Conservation (phyloP, 192 early-diverging fungal genomes). For the Polychytrium aggregatum region DNA sequence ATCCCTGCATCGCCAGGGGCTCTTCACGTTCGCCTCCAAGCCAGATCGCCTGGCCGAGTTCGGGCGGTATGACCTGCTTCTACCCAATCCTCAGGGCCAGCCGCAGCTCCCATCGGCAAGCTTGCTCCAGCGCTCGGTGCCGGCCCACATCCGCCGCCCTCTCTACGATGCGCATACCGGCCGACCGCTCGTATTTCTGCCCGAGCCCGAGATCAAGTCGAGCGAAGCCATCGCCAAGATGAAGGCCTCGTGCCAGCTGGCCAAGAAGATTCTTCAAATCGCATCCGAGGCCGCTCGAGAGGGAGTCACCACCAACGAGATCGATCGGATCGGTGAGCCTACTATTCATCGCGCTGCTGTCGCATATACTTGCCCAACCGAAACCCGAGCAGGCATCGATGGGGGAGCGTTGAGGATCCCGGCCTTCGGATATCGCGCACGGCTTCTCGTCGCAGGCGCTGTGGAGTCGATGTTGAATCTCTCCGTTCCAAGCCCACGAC, state of each 20-base stretch:
- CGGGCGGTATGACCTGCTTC: constrained; percentile 11
- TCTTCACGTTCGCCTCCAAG: no score
- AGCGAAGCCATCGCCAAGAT: constrained; percentile 4
- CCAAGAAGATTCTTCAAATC: constrained; percentile 2
- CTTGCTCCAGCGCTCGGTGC: constrained; percentile 4
- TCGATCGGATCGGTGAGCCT: constrained; percentile 13
- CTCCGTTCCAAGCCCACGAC: constrained; percentile 30
- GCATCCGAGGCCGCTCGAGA: not conserved
- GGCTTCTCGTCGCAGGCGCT: no score
- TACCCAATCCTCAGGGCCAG: constrained; percentile 4
- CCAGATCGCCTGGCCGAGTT: constrained; percentile 4
- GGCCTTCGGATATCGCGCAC: no score
- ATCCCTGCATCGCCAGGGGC: no score
- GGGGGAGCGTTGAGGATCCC: not conserved
- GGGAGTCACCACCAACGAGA: constrained; percentile 10
- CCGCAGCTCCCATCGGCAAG: not conserved
- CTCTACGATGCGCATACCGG: constrained; percentile 6
- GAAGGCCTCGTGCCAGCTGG: constrained; percentile 5
- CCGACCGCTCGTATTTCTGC: constrained; percentile 8
- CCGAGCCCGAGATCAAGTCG: constrained; percentile 4
- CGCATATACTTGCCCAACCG: not conserved
- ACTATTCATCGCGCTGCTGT: no score
- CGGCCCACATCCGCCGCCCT: constrained; percentile 6
- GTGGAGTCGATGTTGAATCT: not conserved
- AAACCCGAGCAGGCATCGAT: not conserved